phyloP scores from a whole-genome alignment of 805 yeast species.

The Pichia nanzhaoensis region DNA sequence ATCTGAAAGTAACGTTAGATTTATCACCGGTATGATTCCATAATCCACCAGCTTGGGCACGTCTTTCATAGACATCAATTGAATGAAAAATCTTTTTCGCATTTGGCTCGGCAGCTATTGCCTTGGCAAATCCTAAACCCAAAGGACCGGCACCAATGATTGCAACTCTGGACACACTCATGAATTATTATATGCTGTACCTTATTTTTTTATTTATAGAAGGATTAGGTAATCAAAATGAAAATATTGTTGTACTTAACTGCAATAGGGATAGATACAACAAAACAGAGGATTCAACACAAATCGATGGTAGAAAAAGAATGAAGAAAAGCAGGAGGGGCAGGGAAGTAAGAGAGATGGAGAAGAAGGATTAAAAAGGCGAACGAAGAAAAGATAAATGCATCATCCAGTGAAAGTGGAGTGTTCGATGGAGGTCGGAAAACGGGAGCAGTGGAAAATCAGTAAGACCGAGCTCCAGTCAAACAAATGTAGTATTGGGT shows the following conservation, averaged over 20 bases:
- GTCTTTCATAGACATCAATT: conserved; percentile 29
- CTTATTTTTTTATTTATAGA: too few relatives aligned
- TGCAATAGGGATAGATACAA: too few relatives aligned
- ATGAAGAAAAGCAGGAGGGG: background rate
- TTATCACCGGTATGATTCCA: conserved; percentile 29
- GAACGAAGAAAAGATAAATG: background rate
- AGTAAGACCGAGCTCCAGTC: too few relatives aligned
- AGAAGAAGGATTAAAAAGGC: too few relatives aligned
- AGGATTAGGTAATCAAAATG: background rate
- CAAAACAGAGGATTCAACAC: too few relatives aligned
- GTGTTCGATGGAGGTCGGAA: background rate
- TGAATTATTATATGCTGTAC: background rate
- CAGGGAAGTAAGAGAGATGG: background rate
- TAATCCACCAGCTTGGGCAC: conserved; percentile 28
- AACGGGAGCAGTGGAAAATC: too few relatives aligned
- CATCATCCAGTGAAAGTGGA: too few relatives aligned
- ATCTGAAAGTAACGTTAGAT: conserved; percentile 18
- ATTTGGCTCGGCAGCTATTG: conserved; percentile 29
- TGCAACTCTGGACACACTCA: conserved; percentile 19
- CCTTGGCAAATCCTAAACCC: conserved; percentile 30
- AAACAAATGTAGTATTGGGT: too few relatives aligned
- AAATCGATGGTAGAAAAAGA: background rate
- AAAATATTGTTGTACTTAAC: background rate
- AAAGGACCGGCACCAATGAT: conserved; percentile 33
- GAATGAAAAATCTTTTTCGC: conserved; percentile 16